A percentile compares a stretch with the other conserved stretches of the same genome.
phyloP scores from a whole-genome alignment of 352 stramenopile species.

The Globisporangium camurandrum region DNA sequence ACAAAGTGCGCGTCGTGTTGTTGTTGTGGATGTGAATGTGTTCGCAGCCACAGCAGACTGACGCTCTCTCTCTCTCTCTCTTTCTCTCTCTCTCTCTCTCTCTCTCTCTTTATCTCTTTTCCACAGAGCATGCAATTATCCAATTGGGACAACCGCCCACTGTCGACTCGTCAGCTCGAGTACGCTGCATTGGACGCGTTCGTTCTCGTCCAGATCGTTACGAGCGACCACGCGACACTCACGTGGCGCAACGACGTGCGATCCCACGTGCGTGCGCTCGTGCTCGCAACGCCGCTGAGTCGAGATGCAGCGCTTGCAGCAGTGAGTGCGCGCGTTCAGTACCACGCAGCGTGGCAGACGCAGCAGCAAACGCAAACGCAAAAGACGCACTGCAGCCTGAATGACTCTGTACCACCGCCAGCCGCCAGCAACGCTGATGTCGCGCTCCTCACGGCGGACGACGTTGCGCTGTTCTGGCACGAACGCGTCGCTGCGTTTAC shows the following conservation, averaged over 20 bases:
- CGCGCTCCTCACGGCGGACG: conserved; percentile 4
- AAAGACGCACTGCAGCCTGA: too few relatives aligned
- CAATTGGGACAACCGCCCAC: conserved; percentile 52
- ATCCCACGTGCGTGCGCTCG: conserved; percentile 2
- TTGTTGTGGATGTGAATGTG: neutral
- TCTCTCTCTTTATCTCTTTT: neutral
- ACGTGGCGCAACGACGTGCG: conserved; percentile 10
- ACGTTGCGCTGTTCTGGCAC: conserved; percentile 8
- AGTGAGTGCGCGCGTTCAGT: conserved; percentile 20
- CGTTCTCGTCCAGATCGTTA: conserved; percentile 48
- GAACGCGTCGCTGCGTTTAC: neutral
- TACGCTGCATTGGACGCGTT: conserved; percentile 64
- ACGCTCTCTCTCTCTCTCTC: neutral
- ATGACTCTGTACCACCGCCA: too few relatives aligned
- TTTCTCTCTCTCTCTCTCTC: neutral
- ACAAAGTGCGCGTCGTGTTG: conserved; percentile 33
- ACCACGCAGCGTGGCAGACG: conserved; percentile 9
- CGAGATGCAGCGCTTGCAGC: conserved; percentile 14
- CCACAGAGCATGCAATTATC: conserved; percentile 55
- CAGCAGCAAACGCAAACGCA: too few relatives aligned
- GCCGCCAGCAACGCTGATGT: neutral
- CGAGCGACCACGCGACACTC: neutral
- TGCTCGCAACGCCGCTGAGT: conserved; percentile 23
- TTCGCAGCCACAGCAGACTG: neutral
- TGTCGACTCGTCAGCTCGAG: conserved; percentile 34